Evolutionary conservation across 768 basidiomycete genomes (phyloP).

Genomic region (Leccinum subgranulosum): DNA sequence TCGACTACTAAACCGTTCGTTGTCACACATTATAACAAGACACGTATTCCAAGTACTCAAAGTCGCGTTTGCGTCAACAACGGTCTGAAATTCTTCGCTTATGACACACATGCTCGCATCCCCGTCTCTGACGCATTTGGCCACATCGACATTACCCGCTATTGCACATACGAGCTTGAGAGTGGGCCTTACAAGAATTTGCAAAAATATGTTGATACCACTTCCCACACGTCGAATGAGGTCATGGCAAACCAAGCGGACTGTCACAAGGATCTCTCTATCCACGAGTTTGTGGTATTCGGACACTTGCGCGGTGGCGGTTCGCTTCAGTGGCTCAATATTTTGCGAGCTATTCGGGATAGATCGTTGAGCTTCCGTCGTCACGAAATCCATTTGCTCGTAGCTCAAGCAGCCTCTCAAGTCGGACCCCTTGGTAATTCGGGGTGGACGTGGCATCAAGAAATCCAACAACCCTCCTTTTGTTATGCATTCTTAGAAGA

Average conservation of each 20-base stretch:
- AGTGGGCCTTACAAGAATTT: conserved; percentile 33
- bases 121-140: conserved; percentile 17
- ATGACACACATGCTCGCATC: conserved; percentile 14
- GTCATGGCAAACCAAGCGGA: conserved; percentile 40
- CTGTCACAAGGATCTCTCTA: conserved; percentile 37
- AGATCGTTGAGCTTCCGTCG: conserved; percentile 36
- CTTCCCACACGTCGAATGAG: conserved; percentile 40
- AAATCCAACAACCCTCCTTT: conserved; percentile 9
- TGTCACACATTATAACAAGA: conserved; percentile 29
- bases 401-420: conserved; percentile 44
- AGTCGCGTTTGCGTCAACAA: conserved; percentile 27
- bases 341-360: conserved; percentile 41
- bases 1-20: conserved; percentile 23
- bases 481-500: not conserved
- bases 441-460: conserved; percentile 11
- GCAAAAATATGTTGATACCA: conserved; percentile 34
- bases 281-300: conserved; percentile 46
- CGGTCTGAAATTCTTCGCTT: conserved; percentile 28
- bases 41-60: conserved; percentile 15
- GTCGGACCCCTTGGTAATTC: conserved; percentile 28
- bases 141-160: conserved; percentile 4
- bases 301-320: conserved; percentile 42
- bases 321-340: conserved; percentile 48
- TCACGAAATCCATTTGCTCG: conserved; percentile 38
- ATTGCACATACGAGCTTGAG: conserved; percentile 33